Evolutionary conservation across 2,329 filamentous ascomycete species (phyloP), one percentile per base, ranked within the genome.

Genomic region (Neurospora sp.): DNA sequence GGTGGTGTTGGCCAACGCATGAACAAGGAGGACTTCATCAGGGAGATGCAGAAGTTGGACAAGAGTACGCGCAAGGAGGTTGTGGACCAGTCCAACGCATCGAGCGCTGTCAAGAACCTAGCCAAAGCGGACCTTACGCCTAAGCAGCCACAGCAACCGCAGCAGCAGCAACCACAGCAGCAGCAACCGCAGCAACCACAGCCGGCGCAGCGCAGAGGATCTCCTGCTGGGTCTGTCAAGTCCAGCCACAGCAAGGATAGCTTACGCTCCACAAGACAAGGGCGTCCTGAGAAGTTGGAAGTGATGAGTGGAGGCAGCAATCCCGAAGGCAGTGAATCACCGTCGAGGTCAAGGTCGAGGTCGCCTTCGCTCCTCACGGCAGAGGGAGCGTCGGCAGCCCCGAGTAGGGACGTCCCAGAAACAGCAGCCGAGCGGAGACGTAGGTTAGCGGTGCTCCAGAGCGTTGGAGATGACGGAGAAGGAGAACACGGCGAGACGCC

Each of bases 1-100:
- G 88, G 86, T 66, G 88, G 89, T 40, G 87, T 89, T n/a, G 91
- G 91, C 6, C 84, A 85, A 72, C 87, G 92, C 67, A 90, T 96
- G 87, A 93, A 86, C 72, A 94, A 94, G 80, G 88, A 90, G 4
- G 91, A 93, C 76, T 95, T 96, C 77, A 88, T 96, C 72, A 83
- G 85, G 66, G 89, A 93, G 77, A 89, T 96, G 76, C 87, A 89
- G 73, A 87, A 89, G 73, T 84, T 95, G 71, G 91, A 95, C 77
- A 86, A 87, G 33, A 87, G 87, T 76, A 87, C 89, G 15, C 85
- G 85, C 6, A 82, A 81, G 42, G 84, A 87, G 71, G 82, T 87
- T 2, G 80, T 88, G 4, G 83, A 86, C 43, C 81, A 82, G 69
- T 87, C 85, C 0, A 80, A 76, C 5, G 85, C 84, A 1, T 81